These are phyloP conservation scores for Eimeria zaria DNA, from an alignment of 169 alveolate species.

Conservation along the genomic window DNA sequence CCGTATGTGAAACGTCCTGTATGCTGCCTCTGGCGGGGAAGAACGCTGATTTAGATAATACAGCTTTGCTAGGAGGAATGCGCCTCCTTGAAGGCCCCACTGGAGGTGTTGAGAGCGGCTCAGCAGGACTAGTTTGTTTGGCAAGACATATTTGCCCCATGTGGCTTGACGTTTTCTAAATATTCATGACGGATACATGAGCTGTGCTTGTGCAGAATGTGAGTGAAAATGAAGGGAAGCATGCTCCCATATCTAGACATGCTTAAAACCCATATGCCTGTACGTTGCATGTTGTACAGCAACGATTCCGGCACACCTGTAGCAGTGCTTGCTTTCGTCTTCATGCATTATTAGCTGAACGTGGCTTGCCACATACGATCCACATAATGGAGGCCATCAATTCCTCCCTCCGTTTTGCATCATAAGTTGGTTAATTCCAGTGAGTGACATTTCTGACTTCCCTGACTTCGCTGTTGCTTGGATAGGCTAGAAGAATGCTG, in stretches of 20 bases:
- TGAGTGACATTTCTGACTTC: no score
- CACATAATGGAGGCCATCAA: neutral
- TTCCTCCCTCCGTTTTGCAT: no score
- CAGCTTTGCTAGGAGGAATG: no score
- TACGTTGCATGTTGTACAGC: neutral
- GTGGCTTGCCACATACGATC: neutral
- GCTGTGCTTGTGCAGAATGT: neutral
- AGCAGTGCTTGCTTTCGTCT: neutral
- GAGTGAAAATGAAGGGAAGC: neutral
- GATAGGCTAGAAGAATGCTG: no score
- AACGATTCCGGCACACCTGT: neutral
- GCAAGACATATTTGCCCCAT: no score
- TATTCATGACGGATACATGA: no score
- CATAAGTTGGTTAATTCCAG: no score
- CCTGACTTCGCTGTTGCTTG: no score
- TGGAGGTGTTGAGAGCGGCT: no score
- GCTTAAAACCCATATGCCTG: neutral
- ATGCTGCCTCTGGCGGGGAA: neutral
- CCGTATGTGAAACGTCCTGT: neutral
- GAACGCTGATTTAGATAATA: neutral
- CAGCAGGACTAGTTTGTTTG: no score
- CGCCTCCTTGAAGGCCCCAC: no score
- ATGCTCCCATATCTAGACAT: neutral
- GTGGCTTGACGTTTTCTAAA: no score
- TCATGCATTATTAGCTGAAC: neutral